These are phyloP conservation scores for Blastobotrys terrestris DNA, from an alignment of 805 yeast genomes.

Conservation along the genomic window DNA sequence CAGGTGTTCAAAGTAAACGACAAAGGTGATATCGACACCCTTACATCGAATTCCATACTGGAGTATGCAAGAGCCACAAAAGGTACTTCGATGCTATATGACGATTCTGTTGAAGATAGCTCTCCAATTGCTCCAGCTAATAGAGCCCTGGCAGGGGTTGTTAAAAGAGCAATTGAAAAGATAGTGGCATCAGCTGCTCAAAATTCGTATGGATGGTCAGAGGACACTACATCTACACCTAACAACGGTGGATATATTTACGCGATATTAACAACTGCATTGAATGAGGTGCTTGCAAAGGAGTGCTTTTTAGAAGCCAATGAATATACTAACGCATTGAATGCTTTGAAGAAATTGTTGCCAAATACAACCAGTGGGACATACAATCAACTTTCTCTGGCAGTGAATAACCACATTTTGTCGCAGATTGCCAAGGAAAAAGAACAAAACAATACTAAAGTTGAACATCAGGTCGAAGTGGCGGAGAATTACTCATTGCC, in stretches of 20 bases:
- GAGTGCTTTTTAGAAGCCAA: constrained; percentile 16
- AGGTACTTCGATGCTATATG: constrained; percentile 9
- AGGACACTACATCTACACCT: background rate
- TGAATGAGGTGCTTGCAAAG: constrained; percentile 12
- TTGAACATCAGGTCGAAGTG: constrained; percentile 7
- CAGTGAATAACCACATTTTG: constrained; percentile 14
- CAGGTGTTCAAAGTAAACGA: constrained; percentile 29
- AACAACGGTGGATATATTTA: constrained; percentile 7
- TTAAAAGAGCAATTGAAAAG: constrained; percentile 16
- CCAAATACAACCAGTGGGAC: constrained; percentile 10
- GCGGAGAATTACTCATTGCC: constrained; percentile 13
- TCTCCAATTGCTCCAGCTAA: constrained; percentile 14
- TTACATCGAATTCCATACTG: constrained; percentile 19
- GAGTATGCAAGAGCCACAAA: constrained; percentile 6
- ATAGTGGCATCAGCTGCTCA: constrained; percentile 7
- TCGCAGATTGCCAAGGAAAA: constrained; percentile 12
- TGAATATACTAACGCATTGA: constrained; percentile 16
- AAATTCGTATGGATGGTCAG: background rate
- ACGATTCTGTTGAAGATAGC: constrained; percentile 5
- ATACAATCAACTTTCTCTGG: constrained; percentile 9
- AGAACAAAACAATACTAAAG: constrained; percentile 5
- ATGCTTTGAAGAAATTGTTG: constrained; percentile 14
- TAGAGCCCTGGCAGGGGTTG: constrained; percentile 8
- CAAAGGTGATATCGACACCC: constrained; percentile 26
- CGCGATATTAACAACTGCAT: constrained; percentile 12